These are phyloP conservation scores for Leptographium radiaticola DNA, from an alignment of 2,329 filamentous ascomycete species.

Conservation along the genomic window DNA sequence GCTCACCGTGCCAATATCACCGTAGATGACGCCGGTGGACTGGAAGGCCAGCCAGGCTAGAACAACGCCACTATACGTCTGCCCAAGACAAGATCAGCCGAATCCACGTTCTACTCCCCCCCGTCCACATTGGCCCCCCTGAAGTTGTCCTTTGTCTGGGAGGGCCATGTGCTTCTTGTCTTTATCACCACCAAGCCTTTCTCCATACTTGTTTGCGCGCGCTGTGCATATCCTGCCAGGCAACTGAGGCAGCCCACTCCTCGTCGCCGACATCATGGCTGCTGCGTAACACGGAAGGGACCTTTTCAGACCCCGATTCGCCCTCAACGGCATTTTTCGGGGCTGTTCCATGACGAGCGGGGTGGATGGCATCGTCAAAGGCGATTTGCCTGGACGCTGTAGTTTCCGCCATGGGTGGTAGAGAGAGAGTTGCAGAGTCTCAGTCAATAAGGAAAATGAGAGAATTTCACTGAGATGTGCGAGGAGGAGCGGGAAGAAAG, in stretches of 20 bases:
- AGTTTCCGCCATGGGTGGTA: background rate
- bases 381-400: conserved; percentile 1
- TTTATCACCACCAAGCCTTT: background rate
- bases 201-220: conserved; percentile 12
- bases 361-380: conserved; percentile 3
- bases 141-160: background rate
- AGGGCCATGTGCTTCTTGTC: background rate
- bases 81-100: conserved; percentile 4
- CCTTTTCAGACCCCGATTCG: background rate
- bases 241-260: conserved; percentile 10
- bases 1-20: conserved; percentile 44
- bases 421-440: background rate
- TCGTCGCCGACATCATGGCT: conserved; percentile 7
- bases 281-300: background rate
- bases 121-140: background rate
- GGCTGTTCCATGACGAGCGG: background rate
- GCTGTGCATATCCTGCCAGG: conserved; percentile 6
- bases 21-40: conserved; percentile 54
- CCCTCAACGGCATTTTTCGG: background rate
- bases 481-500: too few relatives aligned
- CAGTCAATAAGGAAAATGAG: background rate
- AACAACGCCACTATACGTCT: conserved; percentile 14
- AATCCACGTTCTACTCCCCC: background rate
- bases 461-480: background rate
- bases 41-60: conserved; percentile 44